Conservation (phyloP, 164 flowering plant genomes). For the Magnolia sinica region DNA sequence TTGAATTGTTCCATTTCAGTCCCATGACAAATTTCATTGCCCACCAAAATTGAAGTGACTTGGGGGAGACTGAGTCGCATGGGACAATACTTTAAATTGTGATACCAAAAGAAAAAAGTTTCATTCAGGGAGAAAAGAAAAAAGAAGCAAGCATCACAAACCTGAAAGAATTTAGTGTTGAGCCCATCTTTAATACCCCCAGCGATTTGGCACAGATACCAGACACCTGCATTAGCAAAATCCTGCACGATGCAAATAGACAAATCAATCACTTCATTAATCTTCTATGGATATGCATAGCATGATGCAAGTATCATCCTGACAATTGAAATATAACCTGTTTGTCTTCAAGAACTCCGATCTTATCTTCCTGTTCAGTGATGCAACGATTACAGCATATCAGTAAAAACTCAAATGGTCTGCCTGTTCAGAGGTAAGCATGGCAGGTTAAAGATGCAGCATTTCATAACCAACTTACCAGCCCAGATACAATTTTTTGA, state of each 20-base stretch:
- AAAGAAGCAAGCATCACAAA: conserved; percentile 6
- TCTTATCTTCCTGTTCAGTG: conserved; percentile 60
- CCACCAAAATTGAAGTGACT: too few relatives aligned
- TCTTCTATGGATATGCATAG: background rate
- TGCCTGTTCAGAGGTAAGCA: background rate
- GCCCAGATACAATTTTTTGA: conserved; percentile 44
- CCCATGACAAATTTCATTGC: too few relatives aligned
- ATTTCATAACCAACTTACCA: conserved; percentile 56
- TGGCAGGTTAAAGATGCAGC: background rate
- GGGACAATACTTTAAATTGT: too few relatives aligned
- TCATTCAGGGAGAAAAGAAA: background rate
- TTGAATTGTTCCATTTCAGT: too few relatives aligned
- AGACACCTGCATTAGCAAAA: conserved; percentile 63
- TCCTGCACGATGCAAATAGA: conserved; percentile 37
- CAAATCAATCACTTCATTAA: background rate
- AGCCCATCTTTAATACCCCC: conserved; percentile 46
- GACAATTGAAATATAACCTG: conserved; percentile 36
- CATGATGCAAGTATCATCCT: background rate
- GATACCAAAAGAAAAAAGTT: background rate
- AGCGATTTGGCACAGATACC: conserved; percentile 69
- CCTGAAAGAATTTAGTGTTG: conserved; percentile 42
- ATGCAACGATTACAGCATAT: conserved; percentile 9
- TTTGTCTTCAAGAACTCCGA: conserved; percentile 63
- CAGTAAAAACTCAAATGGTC: background rate
- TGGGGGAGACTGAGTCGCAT: too few relatives aligned